A percentile compares a stretch with the other conserved stretches of the same genome.
Evolutionary conservation across 2,329 filamentous ascomycete genomes (phyloP).

Genomic region (Beauveria medogensis): DNA sequence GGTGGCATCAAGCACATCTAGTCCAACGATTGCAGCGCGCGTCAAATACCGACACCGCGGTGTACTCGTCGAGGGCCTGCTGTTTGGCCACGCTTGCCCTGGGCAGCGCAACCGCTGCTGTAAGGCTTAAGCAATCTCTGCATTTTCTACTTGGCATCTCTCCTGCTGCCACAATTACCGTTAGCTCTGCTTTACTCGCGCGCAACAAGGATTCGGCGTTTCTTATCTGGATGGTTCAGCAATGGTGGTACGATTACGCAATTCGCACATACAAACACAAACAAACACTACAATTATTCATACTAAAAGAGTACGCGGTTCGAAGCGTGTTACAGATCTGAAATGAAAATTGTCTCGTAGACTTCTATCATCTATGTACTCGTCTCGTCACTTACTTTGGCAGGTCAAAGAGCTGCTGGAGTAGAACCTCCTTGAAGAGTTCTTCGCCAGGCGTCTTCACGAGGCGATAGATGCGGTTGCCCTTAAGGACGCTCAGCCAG

Average conservation of each 20-base stretch:
- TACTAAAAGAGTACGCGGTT: background rate
- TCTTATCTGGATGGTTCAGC: background rate
- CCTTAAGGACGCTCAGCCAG: conserved; percentile 67
- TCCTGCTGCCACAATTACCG: background rate
- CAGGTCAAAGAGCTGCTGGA: conserved; percentile 55
- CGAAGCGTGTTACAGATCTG: background rate
- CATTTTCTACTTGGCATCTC: background rate
- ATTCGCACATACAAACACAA: background rate
- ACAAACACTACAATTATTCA: background rate
- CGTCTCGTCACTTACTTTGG: conserved; percentile 16
- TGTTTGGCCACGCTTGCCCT: background rate
- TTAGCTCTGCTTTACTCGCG: background rate
- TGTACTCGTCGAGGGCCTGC: background rate
- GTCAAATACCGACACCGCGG: background rate
- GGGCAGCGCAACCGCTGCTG: background rate
- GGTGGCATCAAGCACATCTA: conserved; percentile 73
- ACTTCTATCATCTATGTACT: background rate
- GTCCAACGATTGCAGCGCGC: background rate
- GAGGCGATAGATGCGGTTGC: conserved; percentile 75
- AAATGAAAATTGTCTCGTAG: background rate
- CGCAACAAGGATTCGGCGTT: conserved; percentile 3
- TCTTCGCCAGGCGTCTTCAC: conserved; percentile 60
- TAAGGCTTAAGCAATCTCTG: too few species aligned
- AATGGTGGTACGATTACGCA: background rate
- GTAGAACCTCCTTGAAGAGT: conserved; percentile 55